Base-by-base conservation (phyloP, 306 rosid species). In the Morella rubra region DNA sequence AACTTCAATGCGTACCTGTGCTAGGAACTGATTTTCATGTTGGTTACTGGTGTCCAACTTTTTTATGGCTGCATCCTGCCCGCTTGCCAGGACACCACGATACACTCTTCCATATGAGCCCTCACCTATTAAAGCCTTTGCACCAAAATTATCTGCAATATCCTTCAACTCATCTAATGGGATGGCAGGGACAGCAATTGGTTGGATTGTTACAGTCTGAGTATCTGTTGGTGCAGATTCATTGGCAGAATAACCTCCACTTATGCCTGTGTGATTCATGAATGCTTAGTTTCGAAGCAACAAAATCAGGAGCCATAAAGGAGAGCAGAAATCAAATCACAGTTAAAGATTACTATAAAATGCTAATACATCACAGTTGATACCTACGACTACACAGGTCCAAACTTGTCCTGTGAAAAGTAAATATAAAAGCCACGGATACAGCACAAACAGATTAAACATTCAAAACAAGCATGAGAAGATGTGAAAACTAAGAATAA, bases 21-120 rank as follows among this genome's bases (percentile, higher is more conserved):
- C 86, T 46, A 89, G 85, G 76, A 93, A 93, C 66, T 93, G 92
- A 76, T 78, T 91, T 42, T 90, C 91, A 40, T 90, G 93, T 75
- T 90, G 96, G 72, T 65, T 89, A 78, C 84, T 89, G 55, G 93
- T 75, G 79, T 93, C 97, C 78, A 93, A 78, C 85, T 86, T 93
- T 62, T 93, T 93, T n/a, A 93, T 82, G 61, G 91, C 93, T 71
- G 87, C 91, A 69, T 73, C 84, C 11, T 81, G 89, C 58, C 88
- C 97, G 69, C 81, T 79, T 73, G 71, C 79, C 67, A 93, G 76
- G 75, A 73, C 73, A 12, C 86, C 93, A n/a, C 62, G 73, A 74
- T 89, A 93, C 46, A 90, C 96, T 85, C 82, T 89, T 65, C 97
- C 96, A 69, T 89, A 93, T 5, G 97, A 87, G 68, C 97, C 97